These are phyloP conservation scores for Psilocybe cubensis DNA, from an alignment of 768 basidiomycete genomes.

Conservation along the genomic window DNA sequence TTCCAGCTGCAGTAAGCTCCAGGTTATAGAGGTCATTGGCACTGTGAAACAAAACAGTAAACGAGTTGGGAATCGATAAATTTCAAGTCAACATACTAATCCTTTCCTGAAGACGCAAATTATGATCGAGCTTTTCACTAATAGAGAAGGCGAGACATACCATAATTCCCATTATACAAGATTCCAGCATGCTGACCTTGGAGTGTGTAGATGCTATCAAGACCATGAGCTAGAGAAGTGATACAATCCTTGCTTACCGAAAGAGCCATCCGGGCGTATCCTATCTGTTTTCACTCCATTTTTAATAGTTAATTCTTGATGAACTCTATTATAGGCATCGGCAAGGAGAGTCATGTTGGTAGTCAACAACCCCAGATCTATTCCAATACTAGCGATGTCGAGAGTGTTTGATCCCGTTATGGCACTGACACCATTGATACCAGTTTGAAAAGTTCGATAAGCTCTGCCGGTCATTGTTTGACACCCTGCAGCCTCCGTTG, in stretches of 20 bases:
- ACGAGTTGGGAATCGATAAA: not conserved
- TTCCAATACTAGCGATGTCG: conserved; percentile 63
- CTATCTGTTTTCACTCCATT: conserved; percentile 56
- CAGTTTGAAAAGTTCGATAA: conserved; percentile 46
- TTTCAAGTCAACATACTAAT: conserved; percentile 35
- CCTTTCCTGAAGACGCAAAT: conserved; percentile 36
- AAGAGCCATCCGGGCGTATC: conserved; percentile 54
- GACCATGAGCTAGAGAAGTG: not conserved
- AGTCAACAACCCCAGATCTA: conserved; percentile 47
- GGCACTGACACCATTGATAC: conserved; percentile 45
- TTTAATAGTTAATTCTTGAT: conserved; percentile 52
- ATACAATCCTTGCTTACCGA: conserved; percentile 29
- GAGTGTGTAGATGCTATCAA: not conserved
- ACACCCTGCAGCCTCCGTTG: conserved; percentile 44
- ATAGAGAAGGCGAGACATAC: conserved; percentile 27
- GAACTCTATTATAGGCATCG: conserved; percentile 51
- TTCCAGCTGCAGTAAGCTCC: conserved; percentile 63
- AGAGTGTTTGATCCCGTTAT: conserved; percentile 66
- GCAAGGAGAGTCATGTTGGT: conserved; percentile 43
- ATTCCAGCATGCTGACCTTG: conserved; percentile 61
- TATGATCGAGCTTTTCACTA: not conserved
- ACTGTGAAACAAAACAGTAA: conserved; percentile 28
- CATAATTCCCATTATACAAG: conserved; percentile 73
- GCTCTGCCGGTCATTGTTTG: conserved; percentile 50
- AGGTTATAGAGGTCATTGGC: conserved; percentile 62